Evolutionary conservation across 1,284 basidiomycete genomes (phyloP).

Genomic region (Xerocomus nothofagi): DNA sequence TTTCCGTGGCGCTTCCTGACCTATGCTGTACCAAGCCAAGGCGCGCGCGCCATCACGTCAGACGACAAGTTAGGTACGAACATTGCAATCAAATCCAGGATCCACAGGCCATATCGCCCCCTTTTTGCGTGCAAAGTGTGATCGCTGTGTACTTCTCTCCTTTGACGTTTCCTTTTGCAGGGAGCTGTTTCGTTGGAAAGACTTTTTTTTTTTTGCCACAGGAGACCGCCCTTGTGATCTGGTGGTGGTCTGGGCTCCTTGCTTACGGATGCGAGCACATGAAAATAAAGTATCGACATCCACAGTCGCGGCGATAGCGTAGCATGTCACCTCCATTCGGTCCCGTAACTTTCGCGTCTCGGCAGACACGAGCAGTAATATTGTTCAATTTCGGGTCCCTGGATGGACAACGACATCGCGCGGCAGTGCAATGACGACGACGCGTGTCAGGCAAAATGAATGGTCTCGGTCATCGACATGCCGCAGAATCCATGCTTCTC

Average conservation of each 20-base stretch:
- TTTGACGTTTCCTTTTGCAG: conserved; percentile 18
- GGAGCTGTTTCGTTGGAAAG: not conserved
- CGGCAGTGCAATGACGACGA: not conserved
- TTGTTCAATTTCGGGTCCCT: not conserved
- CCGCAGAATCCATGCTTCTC: not conserved
- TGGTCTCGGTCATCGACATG: not conserved
- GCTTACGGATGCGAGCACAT: conserved; percentile 1
- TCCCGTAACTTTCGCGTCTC: conserved; percentile 1
- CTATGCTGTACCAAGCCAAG: not conserved
- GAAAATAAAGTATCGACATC: not conserved
- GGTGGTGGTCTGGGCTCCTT: not conserved
- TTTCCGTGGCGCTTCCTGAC: not conserved
- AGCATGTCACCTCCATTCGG: conserved; percentile 4
- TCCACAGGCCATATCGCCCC: too few species aligned
- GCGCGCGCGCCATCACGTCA: not conserved
- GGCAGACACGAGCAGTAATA: not conserved
- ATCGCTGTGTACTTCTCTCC: not conserved
- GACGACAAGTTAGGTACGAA: not conserved
- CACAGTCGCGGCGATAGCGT: conserved; percentile 5
- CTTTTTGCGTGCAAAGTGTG: conserved; percentile 1
- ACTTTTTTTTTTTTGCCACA: not conserved
- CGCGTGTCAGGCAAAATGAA: not conserved
- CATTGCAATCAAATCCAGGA: not conserved
- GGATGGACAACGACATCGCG: not conserved
- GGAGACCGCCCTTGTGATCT: not conserved